phyloP scores from a whole-genome alignment of 2,329 filamentous ascomycete genomes.

The Pseudodiploospora longispora region DNA sequence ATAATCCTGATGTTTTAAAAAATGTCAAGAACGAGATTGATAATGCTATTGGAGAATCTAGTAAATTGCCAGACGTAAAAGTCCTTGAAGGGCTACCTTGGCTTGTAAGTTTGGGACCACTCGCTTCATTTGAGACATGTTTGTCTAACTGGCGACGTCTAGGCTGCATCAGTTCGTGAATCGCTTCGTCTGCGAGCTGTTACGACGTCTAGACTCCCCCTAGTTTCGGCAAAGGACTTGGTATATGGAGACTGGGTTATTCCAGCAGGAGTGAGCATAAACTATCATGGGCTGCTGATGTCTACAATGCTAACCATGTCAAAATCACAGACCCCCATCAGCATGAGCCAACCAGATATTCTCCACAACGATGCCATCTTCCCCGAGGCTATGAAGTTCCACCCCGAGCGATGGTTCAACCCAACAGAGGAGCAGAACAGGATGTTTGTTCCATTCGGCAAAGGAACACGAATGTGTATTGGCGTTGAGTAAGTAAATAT shows the following conservation, averaged over 20 bases:
- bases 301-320: background rate
- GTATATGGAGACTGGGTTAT: constrained; percentile 1
- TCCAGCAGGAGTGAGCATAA: background rate
- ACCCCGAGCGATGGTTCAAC: constrained; percentile 2
- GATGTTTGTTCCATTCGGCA: constrained; percentile 1
- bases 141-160: no score
- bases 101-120: background rate
- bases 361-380: background rate
- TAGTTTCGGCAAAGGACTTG: background rate
- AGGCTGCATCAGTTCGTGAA: constrained; percentile 1
- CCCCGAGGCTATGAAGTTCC: background rate
- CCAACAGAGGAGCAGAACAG: background rate
- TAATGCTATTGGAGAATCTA: background rate
- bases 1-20: constrained; percentile 1
- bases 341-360: constrained; percentile 3
- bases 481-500: background rate
- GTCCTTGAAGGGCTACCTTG: background rate
- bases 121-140: background rate
- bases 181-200: background rate
- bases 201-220: background rate
- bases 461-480: constrained; percentile 1
- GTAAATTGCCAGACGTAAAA: background rate
- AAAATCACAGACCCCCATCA: background rate
- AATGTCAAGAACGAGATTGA: background rate
- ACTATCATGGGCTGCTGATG: background rate